These are phyloP conservation scores for Penicillium lagena DNA, from an alignment of 495 filamentous ascomycete genomes.

Conservation along the genomic window DNA sequence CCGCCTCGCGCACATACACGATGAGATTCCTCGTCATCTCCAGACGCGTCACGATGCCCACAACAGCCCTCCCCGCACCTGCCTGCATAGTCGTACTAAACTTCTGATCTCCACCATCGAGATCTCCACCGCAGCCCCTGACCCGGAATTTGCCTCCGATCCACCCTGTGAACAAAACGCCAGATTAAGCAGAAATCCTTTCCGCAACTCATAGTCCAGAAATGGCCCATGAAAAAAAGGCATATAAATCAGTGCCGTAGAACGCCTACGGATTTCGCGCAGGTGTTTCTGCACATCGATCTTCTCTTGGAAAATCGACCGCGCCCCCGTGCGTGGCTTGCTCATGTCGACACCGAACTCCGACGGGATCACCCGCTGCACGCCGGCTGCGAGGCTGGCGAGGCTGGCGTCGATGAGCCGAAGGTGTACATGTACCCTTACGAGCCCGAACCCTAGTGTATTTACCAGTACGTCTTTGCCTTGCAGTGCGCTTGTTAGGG, in stretches of 20 bases:
- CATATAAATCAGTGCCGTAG: constrained; percentile 40
- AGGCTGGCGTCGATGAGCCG: constrained; percentile 54
- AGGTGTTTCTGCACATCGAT: constrained; percentile 42
- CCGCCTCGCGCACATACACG: constrained; percentile 43
- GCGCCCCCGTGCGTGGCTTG: constrained; percentile 25
- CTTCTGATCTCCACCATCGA: constrained; percentile 46
- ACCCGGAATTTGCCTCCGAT: constrained; percentile 11
- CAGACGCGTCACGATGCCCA: constrained; percentile 40
- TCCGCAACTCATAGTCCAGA: constrained; percentile 44
- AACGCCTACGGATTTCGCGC: constrained; percentile 27
- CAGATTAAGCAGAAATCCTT: constrained; percentile 31
- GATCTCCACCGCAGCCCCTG: constrained; percentile 32
- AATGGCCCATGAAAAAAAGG: constrained; percentile 43
- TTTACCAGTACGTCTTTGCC: constrained; percentile 28
- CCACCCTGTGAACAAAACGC: too few relatives aligned
- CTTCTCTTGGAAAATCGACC: constrained; percentile 44
- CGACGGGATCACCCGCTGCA: constrained; percentile 57
- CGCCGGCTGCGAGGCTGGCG: constrained; percentile 46
- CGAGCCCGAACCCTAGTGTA: constrained; percentile 26
- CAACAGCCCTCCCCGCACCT: constrained; percentile 43
- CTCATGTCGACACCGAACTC: constrained; percentile 53
- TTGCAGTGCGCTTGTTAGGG: constrained; percentile 33
- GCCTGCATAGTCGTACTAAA: constrained; percentile 42
- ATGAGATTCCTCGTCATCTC: constrained; percentile 48
- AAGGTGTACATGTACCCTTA: constrained; percentile 30